Base-by-base conservation (phyloP, 208 protist species). In the Acanthamoeba healyi region DNA sequence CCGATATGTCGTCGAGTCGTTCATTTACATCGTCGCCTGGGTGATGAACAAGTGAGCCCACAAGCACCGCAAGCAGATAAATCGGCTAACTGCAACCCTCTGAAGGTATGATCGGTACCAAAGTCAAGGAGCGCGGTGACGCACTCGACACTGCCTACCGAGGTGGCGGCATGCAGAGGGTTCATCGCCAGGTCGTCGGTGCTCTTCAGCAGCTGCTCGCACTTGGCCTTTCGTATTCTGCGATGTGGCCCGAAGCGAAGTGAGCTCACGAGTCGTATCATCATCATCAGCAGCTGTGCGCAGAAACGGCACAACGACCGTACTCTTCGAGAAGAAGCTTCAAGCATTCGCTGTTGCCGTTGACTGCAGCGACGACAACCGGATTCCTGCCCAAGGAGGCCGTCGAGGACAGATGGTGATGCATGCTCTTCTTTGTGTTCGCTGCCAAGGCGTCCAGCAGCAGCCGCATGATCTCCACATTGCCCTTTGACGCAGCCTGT, bases 131-230 rank as follows among this genome's bases (percentile, higher is more conserved):
- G 54, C 17, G n/a, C 32, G 10, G 1, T 24, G 10, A 70, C 82
- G 58, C 82, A 90, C n/a, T 90, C 82, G 26, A 90, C 54, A 15
- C 32, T 90, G 82, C 82, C 58, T 34, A 38, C 34, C 0, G 56
- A 34, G 22, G 58, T 54, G 9, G 82, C 54, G 6, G 82, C 82
- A 34, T 70, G 82, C 32, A 90, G 29, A 17, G 56, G 82, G 34
- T 32, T 49, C 49, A 90, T 72, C 7, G 54, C 82, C n/a, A 72
- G 49, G 24, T 90, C 38, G 34, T 90, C 82, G 15, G 22, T 49
- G 36, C 22, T 26, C 34, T 70, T 70, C 46, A 70, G 46, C 29
- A 46, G 14, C 2, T 51, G 49, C 49, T 72, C 58, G 15, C 34
- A 90, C 29, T 49, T 38, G 56, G 24, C 46, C 82, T 72, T 63